Percentiles rank a stretch among this genome's conserved stretches.
Conservation (phyloP, 176 grass and related monocot genomes). For the Oropetium thomaeum region DNA sequence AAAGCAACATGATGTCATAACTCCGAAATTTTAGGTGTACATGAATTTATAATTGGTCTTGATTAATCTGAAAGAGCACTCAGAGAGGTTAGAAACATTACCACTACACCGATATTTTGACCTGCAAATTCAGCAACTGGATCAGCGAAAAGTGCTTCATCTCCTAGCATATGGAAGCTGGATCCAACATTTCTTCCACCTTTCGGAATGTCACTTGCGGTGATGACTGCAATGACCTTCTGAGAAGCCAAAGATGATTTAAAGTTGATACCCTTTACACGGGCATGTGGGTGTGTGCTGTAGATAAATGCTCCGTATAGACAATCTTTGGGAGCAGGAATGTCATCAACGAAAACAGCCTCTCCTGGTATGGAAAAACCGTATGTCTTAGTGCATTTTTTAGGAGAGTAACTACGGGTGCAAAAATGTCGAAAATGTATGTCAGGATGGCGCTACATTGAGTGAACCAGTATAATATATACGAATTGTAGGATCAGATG, state of each 20-base stretch:
- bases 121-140: slow-evolving; percentile 63
- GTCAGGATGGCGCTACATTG: neutral
- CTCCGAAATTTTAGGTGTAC: neutral
- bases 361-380: slow-evolving; percentile 63
- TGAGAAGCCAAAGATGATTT: slow-evolving; percentile 60
- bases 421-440: neutral
- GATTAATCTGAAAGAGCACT: neutral
- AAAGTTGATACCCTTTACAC: slow-evolving; percentile 48
- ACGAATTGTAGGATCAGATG: neutral
- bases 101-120: slow-evolving; percentile 77
- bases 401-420: neutral
- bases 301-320: slow-evolving; percentile 91
- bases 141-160: slow-evolving; percentile 67
- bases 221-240: slow-evolving; percentile 57
- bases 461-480: no score
- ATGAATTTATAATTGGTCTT: neutral
- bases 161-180: slow-evolving; percentile 26
- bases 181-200: slow-evolving; percentile 65
- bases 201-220: slow-evolving; percentile 67
- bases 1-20: slow-evolving; percentile 12
- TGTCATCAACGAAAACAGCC: slow-evolving; percentile 85
- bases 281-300: slow-evolving; percentile 67
- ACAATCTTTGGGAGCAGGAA: slow-evolving; percentile 78
- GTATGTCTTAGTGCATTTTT: slow-evolving; percentile 16
- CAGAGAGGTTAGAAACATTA: slow-evolving; percentile 34